These are phyloP conservation scores for Ophiocordyceps australis DNA, from an alignment of 2,329 filamentous ascomycete genomes.

Conservation along the genomic window DNA sequence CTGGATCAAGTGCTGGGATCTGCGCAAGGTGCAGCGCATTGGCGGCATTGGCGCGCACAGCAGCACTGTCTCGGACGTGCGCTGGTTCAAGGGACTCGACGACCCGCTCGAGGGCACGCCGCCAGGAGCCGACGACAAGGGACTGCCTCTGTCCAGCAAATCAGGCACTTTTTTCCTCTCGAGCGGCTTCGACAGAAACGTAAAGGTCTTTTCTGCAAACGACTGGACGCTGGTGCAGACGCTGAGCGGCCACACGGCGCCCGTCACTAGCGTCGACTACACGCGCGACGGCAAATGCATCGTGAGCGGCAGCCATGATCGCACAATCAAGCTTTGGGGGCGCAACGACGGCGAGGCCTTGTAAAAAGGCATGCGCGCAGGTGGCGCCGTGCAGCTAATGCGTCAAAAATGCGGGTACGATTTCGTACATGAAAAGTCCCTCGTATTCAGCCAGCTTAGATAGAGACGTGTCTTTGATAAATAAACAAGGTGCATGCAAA, in stretches of 20 bases:
- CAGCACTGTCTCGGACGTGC: slow-evolving; percentile 78
- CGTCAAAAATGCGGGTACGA: too few species aligned
- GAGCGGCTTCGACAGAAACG: slow-evolving; percentile 81
- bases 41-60: slow-evolving; percentile 82
- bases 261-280: slow-evolving; percentile 80
- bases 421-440: too few species aligned
- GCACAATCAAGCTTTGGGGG: slow-evolving; percentile 92
- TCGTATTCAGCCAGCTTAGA: too few species aligned
- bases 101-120: slow-evolving; percentile 45
- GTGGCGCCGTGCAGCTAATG: neutral
- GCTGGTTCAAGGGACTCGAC: slow-evolving; percentile 84
- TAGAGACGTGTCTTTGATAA: too few species aligned
- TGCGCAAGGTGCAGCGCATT: slow-evolving; percentile 69
- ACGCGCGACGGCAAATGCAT: slow-evolving; percentile 81
- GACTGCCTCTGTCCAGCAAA: slow-evolving; percentile 56
- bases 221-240: slow-evolving; percentile 87
- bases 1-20: slow-evolving; percentile 96
- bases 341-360: slow-evolving; percentile 52
- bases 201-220: slow-evolving; percentile 91
- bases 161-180: slow-evolving; percentile 84
- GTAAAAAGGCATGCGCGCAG: slow-evolving; percentile 8
- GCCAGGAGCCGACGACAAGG: slow-evolving; percentile 45
- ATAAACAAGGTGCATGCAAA: too few species aligned
- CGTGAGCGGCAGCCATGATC: slow-evolving; percentile 82
- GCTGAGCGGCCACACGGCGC: slow-evolving; percentile 77